Conservation (phyloP, 352 stramenopile genomes). For the Globisporangium spiculum region DNA sequence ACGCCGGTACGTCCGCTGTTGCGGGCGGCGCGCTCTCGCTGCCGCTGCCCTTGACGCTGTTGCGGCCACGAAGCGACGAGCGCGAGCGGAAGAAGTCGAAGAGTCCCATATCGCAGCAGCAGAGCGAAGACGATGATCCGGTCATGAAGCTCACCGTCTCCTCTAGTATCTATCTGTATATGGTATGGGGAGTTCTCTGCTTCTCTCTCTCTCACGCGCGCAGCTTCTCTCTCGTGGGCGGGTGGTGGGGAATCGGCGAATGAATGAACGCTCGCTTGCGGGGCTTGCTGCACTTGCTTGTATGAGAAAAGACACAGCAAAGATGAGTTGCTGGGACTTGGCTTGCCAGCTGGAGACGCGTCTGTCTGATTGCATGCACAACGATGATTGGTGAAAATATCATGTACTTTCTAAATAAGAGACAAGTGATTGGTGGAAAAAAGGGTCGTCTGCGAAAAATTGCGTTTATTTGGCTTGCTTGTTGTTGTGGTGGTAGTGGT, state of each 20-base stretch:
- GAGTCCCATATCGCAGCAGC: constrained; percentile 46
- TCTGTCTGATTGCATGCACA: neutral
- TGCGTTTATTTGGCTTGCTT: neutral
- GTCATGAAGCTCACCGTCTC: neutral
- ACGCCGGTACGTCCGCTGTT: neutral
- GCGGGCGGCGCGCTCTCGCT: neutral
- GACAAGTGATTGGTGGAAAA: constrained; percentile 3
- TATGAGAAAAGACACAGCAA: neutral
- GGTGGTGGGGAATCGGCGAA: constrained; percentile 5
- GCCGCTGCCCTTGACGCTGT: constrained; percentile 23
- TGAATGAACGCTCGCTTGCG: neutral
- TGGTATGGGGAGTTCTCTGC: neutral
- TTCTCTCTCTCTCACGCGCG: neutral
- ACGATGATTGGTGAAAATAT: neutral
- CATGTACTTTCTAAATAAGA: neutral
- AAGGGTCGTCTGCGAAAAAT: neutral
- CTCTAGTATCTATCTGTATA: no score
- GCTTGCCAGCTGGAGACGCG: no score
- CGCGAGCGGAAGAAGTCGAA: constrained; percentile 79
- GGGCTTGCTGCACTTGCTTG: neutral
- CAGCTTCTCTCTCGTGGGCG: neutral
- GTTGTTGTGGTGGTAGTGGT: neutral
- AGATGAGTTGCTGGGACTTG: neutral
- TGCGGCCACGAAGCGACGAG: constrained; percentile 34
- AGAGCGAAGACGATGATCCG: neutral